Evolutionary conservation across 805 yeast species (phyloP).

Genomic region (Metschnikowia arizonensis): DNA sequence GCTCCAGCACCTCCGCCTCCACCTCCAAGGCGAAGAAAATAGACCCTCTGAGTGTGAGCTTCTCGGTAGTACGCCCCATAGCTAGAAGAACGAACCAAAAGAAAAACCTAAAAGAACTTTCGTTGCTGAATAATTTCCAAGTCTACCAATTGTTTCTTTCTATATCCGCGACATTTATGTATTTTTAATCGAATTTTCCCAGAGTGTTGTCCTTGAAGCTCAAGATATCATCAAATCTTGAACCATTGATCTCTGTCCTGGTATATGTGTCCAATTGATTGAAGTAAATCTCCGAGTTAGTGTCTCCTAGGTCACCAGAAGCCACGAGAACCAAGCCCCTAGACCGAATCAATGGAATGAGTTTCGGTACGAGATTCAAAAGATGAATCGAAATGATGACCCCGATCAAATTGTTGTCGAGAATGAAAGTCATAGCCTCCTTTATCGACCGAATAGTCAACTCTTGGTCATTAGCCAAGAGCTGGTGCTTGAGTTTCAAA

Average conservation of each 20-base stretch:
- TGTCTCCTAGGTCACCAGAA: conserved; percentile 37
- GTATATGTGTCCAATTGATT: conserved; percentile 36
- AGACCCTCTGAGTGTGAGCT: background rate
- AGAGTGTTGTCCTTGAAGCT: conserved; percentile 52
- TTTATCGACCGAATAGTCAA: conserved; percentile 62
- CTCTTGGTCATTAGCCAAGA: conserved; percentile 33
- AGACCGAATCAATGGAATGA: conserved; percentile 69
- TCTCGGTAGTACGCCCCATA: background rate
- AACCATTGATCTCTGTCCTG: conserved; percentile 58
- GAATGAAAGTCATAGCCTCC: conserved; percentile 78
- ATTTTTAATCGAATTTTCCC: background rate
- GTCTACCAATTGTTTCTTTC: too few species aligned
- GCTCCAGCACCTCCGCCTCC: conserved; percentile 42
- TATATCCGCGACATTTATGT: too few species aligned
- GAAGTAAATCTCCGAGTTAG: conserved; percentile 17
- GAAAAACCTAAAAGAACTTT: too few species aligned
- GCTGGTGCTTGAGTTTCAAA: conserved; percentile 16
- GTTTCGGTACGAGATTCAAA: conserved; percentile 66
- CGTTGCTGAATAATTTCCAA: background rate
- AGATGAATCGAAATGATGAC: conserved; percentile 70
- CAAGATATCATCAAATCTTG: conserved; percentile 57
- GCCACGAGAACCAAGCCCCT: conserved; percentile 85
- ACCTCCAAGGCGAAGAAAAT: conserved; percentile 14
- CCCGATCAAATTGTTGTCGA: conserved; percentile 80
- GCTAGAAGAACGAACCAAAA: background rate